Base-by-base conservation (phyloP, 1,139 yeast genomes). In the Lodderomyces theae region DNA sequence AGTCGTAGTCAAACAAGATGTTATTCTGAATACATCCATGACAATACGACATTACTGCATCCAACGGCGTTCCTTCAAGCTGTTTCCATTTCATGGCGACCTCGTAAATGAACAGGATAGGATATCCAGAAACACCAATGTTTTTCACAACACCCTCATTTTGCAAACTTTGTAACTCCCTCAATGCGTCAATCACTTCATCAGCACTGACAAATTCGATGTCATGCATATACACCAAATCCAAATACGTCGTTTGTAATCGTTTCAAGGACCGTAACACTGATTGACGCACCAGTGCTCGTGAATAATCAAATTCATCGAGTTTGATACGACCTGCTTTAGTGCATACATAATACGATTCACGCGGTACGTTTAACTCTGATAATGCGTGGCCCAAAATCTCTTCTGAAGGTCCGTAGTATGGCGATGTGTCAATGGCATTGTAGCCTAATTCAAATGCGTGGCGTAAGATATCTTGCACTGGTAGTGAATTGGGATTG, bases 391-490 rank as follows among this genome's bases (percentile, higher is more conserved):
- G 49, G 1, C 97, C 97, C 3, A 87, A 60, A 19, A 89, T 56
- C 25, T 64, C 72, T 56, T 90, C 97, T 4, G 95, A 86, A 0
- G 89, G 89, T 0, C 97, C 97, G 56, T 90, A 90, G 61, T 87
- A 90, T 2, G 97, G 96, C 0, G 96, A 85, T 0, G 96, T 88
- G 57, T 92, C 97, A 33, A 90, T 67, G 2, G 95, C 94, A 39
- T 75, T 74, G 45, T 87, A 67, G 0, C 96, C 97, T 19, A 69
- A 59, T 17, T 67, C 63, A 52, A 88, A 82, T 0, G 92, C 95
- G 15, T 61, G 55, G 37, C 65, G 60, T 19, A 90, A 56, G 41
- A 90, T 75, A 1, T 74, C 79, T 4, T 64, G 66, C 10, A 82
- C 72, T 2, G 88, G 82, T 31, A 86, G 51, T 0, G 64, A 54